phyloP scores from a whole-genome alignment of 345 rosid species.

The Eutrema heterophyllum region DNA sequence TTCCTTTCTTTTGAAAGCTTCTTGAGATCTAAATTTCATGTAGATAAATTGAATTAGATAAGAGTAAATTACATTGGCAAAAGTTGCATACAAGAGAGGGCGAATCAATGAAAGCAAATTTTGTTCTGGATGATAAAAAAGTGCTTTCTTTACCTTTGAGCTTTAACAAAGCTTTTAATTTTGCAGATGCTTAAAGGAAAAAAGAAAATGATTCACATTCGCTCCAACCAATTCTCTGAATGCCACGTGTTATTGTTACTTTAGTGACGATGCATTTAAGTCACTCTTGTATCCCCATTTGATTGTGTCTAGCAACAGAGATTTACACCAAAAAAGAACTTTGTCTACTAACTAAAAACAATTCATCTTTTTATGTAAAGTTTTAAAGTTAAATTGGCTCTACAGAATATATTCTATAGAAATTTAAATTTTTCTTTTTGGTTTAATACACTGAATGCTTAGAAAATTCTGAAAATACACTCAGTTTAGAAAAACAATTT shows the following conservation, averaged over 20 bases:
- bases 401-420: background rate
- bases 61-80: background rate
- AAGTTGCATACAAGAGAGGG: background rate
- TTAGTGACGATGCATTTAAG: constrained; percentile 12
- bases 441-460: background rate
- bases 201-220: constrained; percentile 27
- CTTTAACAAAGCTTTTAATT: constrained; percentile 6
- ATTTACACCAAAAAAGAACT: background rate
- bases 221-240: constrained; percentile 9
- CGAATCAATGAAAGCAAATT: background rate
- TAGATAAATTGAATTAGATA: background rate
- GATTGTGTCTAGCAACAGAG: constrained; percentile 5
- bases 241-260: constrained; percentile 1
- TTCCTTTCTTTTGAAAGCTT: background rate
- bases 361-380: background rate
- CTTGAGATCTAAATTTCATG: constrained; percentile 1
- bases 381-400: background rate
- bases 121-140: constrained; percentile 11
- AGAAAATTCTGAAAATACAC: background rate
- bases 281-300: background rate
- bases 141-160: constrained; percentile 10
- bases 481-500: too few relatives aligned
- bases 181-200: constrained; percentile 29
- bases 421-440: too few relatives aligned
- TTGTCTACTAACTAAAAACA: background rate